phyloP scores from a whole-genome alignment of 2,329 filamentous ascomycete species.

The Colletotrichum cordylinicola region DNA sequence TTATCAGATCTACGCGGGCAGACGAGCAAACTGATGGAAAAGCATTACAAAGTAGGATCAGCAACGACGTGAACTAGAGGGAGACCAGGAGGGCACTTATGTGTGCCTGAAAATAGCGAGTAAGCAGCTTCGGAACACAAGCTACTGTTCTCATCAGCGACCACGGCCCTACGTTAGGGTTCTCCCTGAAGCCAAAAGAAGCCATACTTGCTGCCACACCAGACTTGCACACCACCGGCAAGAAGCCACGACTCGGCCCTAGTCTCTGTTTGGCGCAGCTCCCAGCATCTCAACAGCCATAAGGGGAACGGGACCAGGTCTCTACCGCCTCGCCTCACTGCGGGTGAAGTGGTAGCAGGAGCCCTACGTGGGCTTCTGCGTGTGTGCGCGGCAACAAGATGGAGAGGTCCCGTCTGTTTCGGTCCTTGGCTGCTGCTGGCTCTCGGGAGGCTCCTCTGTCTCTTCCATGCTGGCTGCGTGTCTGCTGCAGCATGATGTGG shows the following conservation, averaged over 20 bases:
- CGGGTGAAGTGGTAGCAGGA: neutral
- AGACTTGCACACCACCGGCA: neutral
- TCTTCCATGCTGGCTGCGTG: neutral
- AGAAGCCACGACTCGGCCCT: conserved; percentile 10
- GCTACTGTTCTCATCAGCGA: neutral
- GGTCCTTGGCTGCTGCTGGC: neutral
- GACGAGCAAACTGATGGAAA: neutral
- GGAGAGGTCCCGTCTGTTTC: neutral
- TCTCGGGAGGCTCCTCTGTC: neutral
- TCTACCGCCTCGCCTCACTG: neutral
- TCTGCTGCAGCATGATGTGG: neutral
- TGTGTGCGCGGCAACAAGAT: neutral
- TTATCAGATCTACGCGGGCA: neutral
- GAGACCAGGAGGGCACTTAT: neutral
- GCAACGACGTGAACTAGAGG: neutral
- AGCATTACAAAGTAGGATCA: neutral
- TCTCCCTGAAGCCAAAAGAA: conserved; percentile 5
- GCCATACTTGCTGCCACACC: conserved; percentile 3
- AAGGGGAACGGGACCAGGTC: neutral
- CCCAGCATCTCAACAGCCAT: neutral
- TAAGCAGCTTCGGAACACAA: neutral
- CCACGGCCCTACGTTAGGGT: neutral
- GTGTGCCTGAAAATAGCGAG: neutral
- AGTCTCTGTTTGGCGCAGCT: neutral
- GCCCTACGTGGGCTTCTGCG: neutral